Conservation (phyloP, 305 asterid genomes). For the Solanum hybrid region DNA sequence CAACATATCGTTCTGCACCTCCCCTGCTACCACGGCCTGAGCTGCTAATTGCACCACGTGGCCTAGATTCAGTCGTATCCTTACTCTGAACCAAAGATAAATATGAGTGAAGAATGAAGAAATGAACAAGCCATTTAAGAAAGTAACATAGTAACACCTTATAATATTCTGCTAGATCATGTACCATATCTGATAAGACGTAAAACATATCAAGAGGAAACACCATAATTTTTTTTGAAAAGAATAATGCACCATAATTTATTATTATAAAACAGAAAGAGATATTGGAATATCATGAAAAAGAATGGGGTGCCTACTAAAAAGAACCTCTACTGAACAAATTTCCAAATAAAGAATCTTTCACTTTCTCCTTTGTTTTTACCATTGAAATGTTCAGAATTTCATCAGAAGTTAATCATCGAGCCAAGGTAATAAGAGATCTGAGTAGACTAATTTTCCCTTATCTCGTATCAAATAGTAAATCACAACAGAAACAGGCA, state of each 20-base stretch:
- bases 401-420: neutral
- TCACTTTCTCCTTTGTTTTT: neutral
- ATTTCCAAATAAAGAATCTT: neutral
- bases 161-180: neutral
- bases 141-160: neutral
- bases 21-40: slow-evolving; percentile 51
- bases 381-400: neutral
- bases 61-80: slow-evolving; percentile 59
- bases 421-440: neutral
- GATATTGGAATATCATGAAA: neutral
- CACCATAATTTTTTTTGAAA: neutral
- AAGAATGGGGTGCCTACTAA: neutral
- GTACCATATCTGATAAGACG: neutral
- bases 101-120: neutral
- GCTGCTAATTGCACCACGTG: slow-evolving; percentile 44
- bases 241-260: neutral
- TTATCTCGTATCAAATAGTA: neutral
- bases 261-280: neutral
- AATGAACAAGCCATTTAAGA: slow-evolving; percentile 1
- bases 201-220: neutral
- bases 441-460: neutral
- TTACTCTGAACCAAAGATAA: slow-evolving; percentile 41
- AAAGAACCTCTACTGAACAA: neutral
- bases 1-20: slow-evolving; percentile 46
- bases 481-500: neutral